A percentile compares a stretch with the other conserved stretches of the same genome.
Conservation (phyloP, 2,329 filamentous ascomycete genomes). For the Fusarium keratoplasticum region DNA sequence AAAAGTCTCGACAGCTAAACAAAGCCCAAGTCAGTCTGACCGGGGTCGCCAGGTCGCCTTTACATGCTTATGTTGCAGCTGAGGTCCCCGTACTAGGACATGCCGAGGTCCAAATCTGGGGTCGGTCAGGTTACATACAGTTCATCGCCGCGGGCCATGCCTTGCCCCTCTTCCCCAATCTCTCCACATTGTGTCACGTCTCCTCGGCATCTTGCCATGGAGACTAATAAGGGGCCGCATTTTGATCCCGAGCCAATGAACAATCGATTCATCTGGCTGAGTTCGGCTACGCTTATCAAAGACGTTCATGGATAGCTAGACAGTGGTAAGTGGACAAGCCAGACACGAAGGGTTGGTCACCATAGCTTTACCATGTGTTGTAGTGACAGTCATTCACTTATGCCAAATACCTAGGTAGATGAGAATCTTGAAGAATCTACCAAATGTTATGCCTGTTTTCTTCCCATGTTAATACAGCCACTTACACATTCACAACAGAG, state of each 20-base stretch:
- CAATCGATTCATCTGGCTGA: background rate
- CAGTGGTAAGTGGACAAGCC: background rate
- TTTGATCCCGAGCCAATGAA: background rate
- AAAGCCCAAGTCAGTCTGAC: conserved; percentile 1
- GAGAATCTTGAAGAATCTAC: background rate
- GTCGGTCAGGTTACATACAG: background rate
- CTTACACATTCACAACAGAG: background rate
- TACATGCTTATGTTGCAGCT: conserved; percentile 14
- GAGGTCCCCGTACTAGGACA: conserved; percentile 16
- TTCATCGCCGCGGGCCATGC: conserved; percentile 24
- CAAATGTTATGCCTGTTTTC: background rate
- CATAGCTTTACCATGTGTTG: background rate
- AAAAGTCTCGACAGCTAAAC: background rate
- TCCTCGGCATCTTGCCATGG: conserved; percentile 21
- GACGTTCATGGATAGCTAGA: background rate
- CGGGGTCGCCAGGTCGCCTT: background rate
- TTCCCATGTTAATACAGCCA: background rate
- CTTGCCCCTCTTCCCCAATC: conserved; percentile 37
- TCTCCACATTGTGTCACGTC: conserved; percentile 20
- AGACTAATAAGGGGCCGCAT: background rate
- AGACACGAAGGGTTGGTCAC: background rate
- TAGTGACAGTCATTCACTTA: background rate
- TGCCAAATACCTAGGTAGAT: background rate
- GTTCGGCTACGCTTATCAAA: background rate
- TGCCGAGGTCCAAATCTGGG: conserved; percentile 42